Base-by-base conservation (phyloP, 2,329 filamentous ascomycete genomes). In the Chaetomiaceae sp. region DNA sequence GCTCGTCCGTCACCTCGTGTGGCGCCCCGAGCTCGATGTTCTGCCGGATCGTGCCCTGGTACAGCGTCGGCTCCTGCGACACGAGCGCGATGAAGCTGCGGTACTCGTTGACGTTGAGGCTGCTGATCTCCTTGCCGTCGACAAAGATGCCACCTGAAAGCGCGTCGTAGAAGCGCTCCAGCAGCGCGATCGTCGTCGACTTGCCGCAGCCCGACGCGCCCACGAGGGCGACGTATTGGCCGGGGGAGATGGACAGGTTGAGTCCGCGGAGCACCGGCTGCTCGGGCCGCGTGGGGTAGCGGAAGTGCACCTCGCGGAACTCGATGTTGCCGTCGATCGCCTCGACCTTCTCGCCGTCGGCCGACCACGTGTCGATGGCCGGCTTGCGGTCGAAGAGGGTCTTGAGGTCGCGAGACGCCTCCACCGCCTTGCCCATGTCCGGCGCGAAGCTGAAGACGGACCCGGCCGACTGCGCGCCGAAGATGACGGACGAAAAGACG, bases 161-260 rank as follows among this genome's bases (percentile, higher is more conserved):
- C 0, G 90, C 87, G 58, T 97, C 89, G 62, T 97, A 97, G 70
- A 97, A 97, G 27, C 93, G 85, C 64, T 97, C 91, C 26, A 97
- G 72, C 4, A 97, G 75, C 3, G 88, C 86, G 62, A 97, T 95
- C 0, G 90, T 94, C 0, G 93, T 97, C 40, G 83, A 88, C 71
- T 98, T 97, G 48, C 93, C 93, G 60, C 90, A 95, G 3, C 93
- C 91, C 37, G 86, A 93, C 0, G 91, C 85, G n/a, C 93, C 93
- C 8, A 97, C 93, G 2, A 97, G 77, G 0, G 91, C 93, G 7
- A 91, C 77, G 58, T 91, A 93, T 62, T 91, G 86, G 4, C 87
- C 88, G 0, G 86, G 86, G 22, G 81, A 78, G 34, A 91, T 78
- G 12, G 69, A 72, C 6, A 91, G 73, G 64, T 91, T 83, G 10